These are phyloP conservation scores for Tylopilus plumbeoviolaceoides DNA, from an alignment of 768 basidiomycete species.

Conservation along the genomic window DNA sequence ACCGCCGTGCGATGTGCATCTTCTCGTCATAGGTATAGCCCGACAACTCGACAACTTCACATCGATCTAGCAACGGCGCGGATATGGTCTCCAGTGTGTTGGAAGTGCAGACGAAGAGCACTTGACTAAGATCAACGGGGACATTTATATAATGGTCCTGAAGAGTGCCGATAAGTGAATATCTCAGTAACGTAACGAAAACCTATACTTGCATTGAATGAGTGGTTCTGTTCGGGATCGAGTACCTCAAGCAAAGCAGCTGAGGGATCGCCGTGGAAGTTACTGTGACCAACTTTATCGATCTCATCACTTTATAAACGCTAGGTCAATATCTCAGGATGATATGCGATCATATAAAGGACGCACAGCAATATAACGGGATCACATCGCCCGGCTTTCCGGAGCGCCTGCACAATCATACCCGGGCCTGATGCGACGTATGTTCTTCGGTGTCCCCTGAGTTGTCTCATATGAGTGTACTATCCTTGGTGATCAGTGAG, in stretches of 20 bases:
- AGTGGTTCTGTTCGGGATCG: constrained; percentile 90
- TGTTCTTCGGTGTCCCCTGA: constrained; percentile 66
- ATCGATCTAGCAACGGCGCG: constrained; percentile 82
- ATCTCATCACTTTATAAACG: constrained; percentile 62
- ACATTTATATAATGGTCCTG: constrained; percentile 92
- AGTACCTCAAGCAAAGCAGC: constrained; percentile 90
- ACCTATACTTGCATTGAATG: constrained; percentile 56
- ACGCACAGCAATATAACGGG: constrained; percentile 69
- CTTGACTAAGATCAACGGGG: constrained; percentile 82
- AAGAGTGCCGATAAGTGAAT: constrained; percentile 1
- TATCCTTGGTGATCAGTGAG: constrained; percentile 6
- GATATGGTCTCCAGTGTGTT: constrained; percentile 89
- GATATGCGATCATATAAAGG: neutral
- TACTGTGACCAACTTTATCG: constrained; percentile 84
- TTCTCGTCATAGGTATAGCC: constrained; percentile 92
- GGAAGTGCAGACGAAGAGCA: constrained; percentile 90
- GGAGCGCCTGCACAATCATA: constrained; percentile 78
- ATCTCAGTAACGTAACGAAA: neutral
- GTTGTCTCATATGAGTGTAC: constrained; percentile 1
- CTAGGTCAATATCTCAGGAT: neutral
- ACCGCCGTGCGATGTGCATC: constrained; percentile 80
- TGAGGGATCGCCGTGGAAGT: constrained; percentile 88
- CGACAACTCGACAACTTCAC: constrained; percentile 80
- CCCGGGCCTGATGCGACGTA: constrained; percentile 91
- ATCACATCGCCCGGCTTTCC: constrained; percentile 78